Evolutionary conservation across 1,284 basidiomycete species (phyloP), one percentile per base, ranked within the genome.

Genomic region (Ustilago tritici): DNA sequence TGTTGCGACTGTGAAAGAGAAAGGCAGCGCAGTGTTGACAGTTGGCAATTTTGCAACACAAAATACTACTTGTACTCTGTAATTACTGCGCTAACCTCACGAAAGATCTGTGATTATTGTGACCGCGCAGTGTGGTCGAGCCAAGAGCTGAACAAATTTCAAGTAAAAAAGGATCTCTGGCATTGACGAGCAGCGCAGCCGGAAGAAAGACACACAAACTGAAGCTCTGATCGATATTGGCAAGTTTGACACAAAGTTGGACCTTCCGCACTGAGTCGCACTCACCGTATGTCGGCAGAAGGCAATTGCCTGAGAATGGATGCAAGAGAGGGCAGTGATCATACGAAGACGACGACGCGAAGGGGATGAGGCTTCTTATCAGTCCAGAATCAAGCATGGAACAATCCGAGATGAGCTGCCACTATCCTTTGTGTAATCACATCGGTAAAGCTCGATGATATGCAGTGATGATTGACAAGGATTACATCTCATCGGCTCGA

Each of bases 331-430:
- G 12, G 43, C 43, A 7, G 19, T 46, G 43, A 19, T 11, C 43
- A 46, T 46, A 17, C n/a, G 19, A 19, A 46, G 43, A 46, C 23
- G 23, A 28, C 23, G 43, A 19, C 43, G 43, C 43, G 19, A 28
- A 28, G 23, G 7, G 43, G 43, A 46, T 46, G 17, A 3, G 9
- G 43, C 43, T 19, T 46, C 43, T 46, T 23, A 46, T 23, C 43
- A 19, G 17, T 11, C n/a, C 7, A 7, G 15, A n/a, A 46, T 17
- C n/a, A 46, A 46, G 43, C 43, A 46, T 46, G 43, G 43, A 46
- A 46, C 43, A 50, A 50, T 50, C 49, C 49, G 49, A 50, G 14
- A 50, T 11, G 31, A n/a, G n/a, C 9, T 50, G 49, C 49, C 49
- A 50, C 49, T 31, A 50, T 10, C 12, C 49, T 32, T 50, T 17